Evolutionary conservation across 2,329 filamentous ascomycete genomes (phyloP).

Genomic region (Colletotrichum graminicola): DNA sequence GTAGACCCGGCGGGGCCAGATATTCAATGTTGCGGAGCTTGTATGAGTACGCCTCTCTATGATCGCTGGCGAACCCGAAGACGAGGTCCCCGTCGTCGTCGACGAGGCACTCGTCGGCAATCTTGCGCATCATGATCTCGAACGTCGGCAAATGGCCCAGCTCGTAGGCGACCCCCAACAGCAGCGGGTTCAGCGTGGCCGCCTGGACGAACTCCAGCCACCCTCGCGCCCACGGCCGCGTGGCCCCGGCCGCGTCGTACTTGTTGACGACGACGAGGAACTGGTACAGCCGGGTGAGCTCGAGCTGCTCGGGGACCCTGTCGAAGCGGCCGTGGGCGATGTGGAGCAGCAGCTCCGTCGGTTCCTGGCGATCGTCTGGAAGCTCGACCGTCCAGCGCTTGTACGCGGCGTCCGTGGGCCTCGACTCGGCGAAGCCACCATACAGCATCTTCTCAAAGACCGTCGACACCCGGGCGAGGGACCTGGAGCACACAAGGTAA

Average conservation of each 20-base stretch:
- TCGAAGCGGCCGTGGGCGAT: slow-evolving; percentile 50
- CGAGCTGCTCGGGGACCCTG: slow-evolving; percentile 44
- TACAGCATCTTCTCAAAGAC: slow-evolving; percentile 49
- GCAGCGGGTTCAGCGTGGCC: slow-evolving; percentile 40
- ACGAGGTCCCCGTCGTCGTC: slow-evolving; percentile 30
- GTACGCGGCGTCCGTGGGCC: neutral
- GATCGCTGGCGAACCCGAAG: slow-evolving; percentile 15
- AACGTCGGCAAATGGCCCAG: slow-evolving; percentile 47
- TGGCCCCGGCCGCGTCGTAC: slow-evolving; percentile 46
- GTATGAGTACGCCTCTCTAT: slow-evolving; percentile 15
- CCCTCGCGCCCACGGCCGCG: slow-evolving; percentile 45
- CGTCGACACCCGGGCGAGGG: slow-evolving; percentile 46
- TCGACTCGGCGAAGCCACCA: slow-evolving; percentile 47
- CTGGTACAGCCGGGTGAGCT: slow-evolving; percentile 46
- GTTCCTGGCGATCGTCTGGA: slow-evolving; percentile 48
- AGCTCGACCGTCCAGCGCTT: slow-evolving; percentile 48
- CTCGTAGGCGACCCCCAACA: slow-evolving; percentile 51
- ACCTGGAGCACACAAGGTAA: slow-evolving; percentile 47
- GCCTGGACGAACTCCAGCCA: slow-evolving; percentile 44
- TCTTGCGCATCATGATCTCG: slow-evolving; percentile 41
- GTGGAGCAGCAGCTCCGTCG: slow-evolving; percentile 47
- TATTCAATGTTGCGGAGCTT: slow-evolving; percentile 25
- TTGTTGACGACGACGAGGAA: slow-evolving; percentile 49
- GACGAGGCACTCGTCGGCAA: slow-evolving; percentile 44
- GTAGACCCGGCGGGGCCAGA: slow-evolving; percentile 7